Base-by-base conservation (phyloP, 345 rosid species). In the Cardiospermum halicacabum region DNA sequence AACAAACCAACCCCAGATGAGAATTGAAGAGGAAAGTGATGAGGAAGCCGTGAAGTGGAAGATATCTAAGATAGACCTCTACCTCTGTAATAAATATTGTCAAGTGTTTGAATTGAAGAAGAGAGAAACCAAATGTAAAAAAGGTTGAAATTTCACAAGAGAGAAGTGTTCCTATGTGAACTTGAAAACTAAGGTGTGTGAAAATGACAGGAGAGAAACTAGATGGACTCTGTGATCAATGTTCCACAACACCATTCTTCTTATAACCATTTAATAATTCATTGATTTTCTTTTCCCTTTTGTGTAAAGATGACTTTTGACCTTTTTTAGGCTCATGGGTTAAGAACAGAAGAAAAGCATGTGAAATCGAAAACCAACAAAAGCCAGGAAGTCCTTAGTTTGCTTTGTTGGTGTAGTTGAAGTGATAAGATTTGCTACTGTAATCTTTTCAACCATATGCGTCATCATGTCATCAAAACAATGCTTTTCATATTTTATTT, bases 121-220 rank as follows among this genome's bases (percentile, higher is more conserved):
- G 30, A 18, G 5, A 32, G 34, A 34, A 26, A n/a, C n/a, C 6
- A 25, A 42, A 24, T 42, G 49, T 25, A 53, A 15, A 67, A 67
- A 49, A 50, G 7, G 40, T 28, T 19, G 42, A 32, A 24, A 2
- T 5, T 15, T 15, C 26, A 18, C 56, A 48, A 43, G 22, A 11
- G 21, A 32, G 6, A 15, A 22, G 42, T 28, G 62, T 37, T n/a
- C 69, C 69, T 26, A 69, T 62, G 7, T 53, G 68, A 58, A 62
- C 50, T 30, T 65, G 13, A 15, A 49, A 43, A 63, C 8, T 21
- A 37, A 73, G 55, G 43, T 28, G 48, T 32, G 48, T 56, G 77
- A 76, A 24, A 48, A n/a, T 34, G 69, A 67, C 70, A 30, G 60
- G 50, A 73, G 18, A 15, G 30, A 64, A n/a, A 70, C 42, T 25